phyloP scores from a whole-genome alignment of 495 filamentous ascomycete genomes.

The Lineolata rhizophorae region DNA sequence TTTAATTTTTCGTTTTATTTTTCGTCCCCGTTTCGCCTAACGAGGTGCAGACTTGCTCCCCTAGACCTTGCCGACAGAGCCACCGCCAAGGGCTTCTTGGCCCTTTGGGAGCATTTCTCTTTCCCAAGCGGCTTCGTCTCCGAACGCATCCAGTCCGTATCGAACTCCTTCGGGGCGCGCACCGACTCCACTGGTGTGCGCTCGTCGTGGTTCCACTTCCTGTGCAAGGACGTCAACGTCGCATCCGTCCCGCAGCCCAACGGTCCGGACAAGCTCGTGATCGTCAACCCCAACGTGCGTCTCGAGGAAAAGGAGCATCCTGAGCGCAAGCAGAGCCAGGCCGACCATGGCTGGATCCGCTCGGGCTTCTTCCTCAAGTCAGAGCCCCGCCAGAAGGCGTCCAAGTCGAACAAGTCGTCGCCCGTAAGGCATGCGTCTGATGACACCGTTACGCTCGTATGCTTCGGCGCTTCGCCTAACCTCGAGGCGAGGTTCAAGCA shows the following conservation, averaged over 20 bases:
- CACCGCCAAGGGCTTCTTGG: too few species aligned
- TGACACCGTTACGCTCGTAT: constrained; percentile 6
- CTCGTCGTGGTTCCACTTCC: constrained; percentile 4
- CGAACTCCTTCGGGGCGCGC: constrained; percentile 3
- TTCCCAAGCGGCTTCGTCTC: constrained; percentile 4
- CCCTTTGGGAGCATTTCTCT: background rate
- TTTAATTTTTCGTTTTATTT: too few species aligned
- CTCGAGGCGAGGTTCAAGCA: constrained; percentile 3
- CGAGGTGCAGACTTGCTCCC: too few species aligned
- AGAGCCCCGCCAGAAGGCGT: background rate
- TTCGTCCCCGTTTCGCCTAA: too few species aligned
- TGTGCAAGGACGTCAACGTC: background rate
- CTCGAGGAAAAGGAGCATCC: background rate
- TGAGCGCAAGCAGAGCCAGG: background rate
- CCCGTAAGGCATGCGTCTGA: too few species aligned
- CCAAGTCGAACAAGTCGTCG: background rate
- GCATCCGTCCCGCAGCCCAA: background rate
- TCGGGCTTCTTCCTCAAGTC: constrained; percentile 4
- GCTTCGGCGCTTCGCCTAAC: constrained; percentile 4
- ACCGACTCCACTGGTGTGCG: background rate
- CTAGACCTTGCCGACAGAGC: too few species aligned
- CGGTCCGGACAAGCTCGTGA: too few species aligned
- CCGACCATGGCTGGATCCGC: constrained; percentile 3
- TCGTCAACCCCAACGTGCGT: too few species aligned
- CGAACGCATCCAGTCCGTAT: constrained; percentile 3